A percentile compares a stretch with the other conserved stretches of the same genome.
Conservation (phyloP, 116 monocot genomes). For the Dioscorea cayenensis region DNA sequence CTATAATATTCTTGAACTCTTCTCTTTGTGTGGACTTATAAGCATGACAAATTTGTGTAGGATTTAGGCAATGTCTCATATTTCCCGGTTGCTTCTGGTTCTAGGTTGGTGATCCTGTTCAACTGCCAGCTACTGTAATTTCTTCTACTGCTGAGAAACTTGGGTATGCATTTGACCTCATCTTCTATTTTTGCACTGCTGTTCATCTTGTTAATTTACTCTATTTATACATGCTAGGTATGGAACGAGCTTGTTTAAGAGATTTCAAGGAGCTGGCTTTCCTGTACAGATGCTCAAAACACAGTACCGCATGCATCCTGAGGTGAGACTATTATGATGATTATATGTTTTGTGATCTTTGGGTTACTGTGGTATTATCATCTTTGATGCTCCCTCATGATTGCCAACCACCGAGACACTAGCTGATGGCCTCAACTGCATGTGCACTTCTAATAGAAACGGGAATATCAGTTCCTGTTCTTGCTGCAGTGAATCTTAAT, state of each 20-base stretch:
- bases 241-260: constrained; percentile 90
- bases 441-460: not conserved
- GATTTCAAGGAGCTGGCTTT: constrained; percentile 94
- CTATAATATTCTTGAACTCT: not conserved
- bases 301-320: constrained; percentile 99
- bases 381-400: too few relatives aligned
- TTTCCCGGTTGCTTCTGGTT: not conserved
- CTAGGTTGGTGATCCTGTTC: constrained; percentile 97
- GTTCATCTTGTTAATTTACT: not conserved
- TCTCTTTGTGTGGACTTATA: not conserved
- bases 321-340: constrained; percentile 26
- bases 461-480: not conserved
- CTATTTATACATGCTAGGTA: constrained; percentile 38
- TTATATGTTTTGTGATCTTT: too few relatives aligned
- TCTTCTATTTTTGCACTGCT: not conserved
- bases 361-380: too few relatives aligned
- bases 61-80: not conserved
- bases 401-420: too few relatives aligned
- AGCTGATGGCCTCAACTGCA: too few relatives aligned
- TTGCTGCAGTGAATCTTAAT: not conserved
- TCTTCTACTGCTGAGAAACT: constrained; percentile 70
- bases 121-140: constrained; percentile 98
- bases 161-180: constrained; percentile 40
- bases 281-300: constrained; percentile 95
- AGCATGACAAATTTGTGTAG: not conserved